Evolutionary conservation across 2,329 filamentous ascomycete species (phyloP), one percentile per base, ranked within the genome.

Genomic region (Pestalotiopsis sp.): DNA sequence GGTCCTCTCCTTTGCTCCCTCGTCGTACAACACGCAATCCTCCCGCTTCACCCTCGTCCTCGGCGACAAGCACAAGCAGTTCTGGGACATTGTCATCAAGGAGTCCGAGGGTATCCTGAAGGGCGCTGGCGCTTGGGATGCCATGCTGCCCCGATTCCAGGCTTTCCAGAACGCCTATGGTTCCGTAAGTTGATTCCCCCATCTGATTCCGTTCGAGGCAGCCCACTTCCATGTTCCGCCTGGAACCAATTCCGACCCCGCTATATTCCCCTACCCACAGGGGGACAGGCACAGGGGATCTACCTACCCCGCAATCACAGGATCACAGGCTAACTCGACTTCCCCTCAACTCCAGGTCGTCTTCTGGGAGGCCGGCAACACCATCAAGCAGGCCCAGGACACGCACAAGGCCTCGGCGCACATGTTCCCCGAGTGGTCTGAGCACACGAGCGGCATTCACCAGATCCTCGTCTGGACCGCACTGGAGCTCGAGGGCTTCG

Each of bases 11-110:
- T 73, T 73, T 40, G 30, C 70, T 20, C 73, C 73, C 20, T 74
- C 72, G 5, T 72, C 73, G 1, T 74, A 71, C 70, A 74, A 74
- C 70, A 72, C 72, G 3, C 73, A 74, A 66, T 68, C 72, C 20
- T 66, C 65, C n/a, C 72, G 72, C 48, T 59, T 73, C 38, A 73
- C 70, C 9, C 38, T 74, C 6, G 69, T 74, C 20, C 62, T 70
- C 17, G 71, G 71, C 40, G 68, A 71, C 20, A 72, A 74, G 68
- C 72, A 74, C 67, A 69, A 71, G 68, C 20, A 72, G 24, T 65
- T 74, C 11, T 74, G 71, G 69, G 69, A 75, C 17, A 60, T 70
- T n/a, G 66, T 71, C 40, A 71, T 71, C 35, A 63, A 66, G 1
- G 6, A 24, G 1, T 70, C 70, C 3, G 58, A 74, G 72, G 69